phyloP scores from a whole-genome alignment of 331 rosid genomes.

The Saraca asoca region DNA sequence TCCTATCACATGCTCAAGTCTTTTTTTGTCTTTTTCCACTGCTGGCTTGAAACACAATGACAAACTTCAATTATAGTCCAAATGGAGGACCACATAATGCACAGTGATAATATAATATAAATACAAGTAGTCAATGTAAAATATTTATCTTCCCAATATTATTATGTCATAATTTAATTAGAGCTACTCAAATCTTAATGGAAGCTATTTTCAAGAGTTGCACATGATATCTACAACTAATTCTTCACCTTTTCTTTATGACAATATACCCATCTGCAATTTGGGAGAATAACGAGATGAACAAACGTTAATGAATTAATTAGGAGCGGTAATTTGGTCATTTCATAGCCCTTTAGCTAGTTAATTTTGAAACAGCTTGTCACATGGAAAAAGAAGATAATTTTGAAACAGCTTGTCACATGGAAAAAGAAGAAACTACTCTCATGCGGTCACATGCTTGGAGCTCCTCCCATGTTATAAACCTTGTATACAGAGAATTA shows the following conservation, averaged over 20 bases:
- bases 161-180: conserved; percentile 73
- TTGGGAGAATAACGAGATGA: conserved; percentile 29
- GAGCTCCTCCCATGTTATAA: conserved; percentile 64
- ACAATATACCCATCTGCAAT: conserved; percentile 46
- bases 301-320: conserved; percentile 41
- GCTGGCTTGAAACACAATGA: conserved; percentile 53
- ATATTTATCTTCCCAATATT: conserved; percentile 55
- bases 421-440: conserved; percentile 68
- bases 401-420: conserved; percentile 66
- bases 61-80: conserved; percentile 51
- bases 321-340: conserved; percentile 56
- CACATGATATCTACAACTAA: conserved; percentile 54
- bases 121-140: conserved; percentile 47
- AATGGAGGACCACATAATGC: conserved; percentile 58
- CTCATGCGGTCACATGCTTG: conserved; percentile 93
- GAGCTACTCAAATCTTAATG: conserved; percentile 68
- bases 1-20: no score
- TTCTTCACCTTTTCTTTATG: conserved; percentile 34
- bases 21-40: conserved; percentile 19
- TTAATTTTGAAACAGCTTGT: conserved; percentile 50
- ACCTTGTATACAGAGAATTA: conserved; percentile 19
- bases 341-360: conserved; percentile 40
- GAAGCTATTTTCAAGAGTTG: conserved; percentile 59
- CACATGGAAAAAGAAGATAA: conserved; percentile 72
- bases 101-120: conserved; percentile 40